Conservation (phyloP, 2,329 filamentous ascomycete species). For the Cladosporium sp. region DNA sequence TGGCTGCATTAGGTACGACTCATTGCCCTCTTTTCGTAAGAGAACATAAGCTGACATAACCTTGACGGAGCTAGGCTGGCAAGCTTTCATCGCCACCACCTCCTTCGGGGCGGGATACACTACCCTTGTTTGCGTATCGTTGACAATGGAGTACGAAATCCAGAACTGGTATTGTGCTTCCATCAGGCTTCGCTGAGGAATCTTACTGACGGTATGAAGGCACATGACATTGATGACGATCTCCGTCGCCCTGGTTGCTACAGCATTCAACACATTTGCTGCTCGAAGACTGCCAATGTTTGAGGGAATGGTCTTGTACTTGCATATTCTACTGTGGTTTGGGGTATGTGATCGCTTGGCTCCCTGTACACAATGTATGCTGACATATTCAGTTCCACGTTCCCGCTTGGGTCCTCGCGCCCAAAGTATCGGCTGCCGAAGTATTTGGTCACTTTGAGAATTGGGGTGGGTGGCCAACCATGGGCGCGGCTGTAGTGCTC, state of each 20-base stretch:
- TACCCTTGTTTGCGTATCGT: slow-evolving; percentile 41
- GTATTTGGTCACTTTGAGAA: slow-evolving; percentile 22
- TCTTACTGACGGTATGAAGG: not conserved
- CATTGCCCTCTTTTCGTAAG: slow-evolving; percentile 31
- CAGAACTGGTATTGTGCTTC: not conserved
- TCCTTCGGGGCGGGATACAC: slow-evolving; percentile 25
- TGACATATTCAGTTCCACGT: slow-evolving; percentile 13
- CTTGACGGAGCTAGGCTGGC: slow-evolving; percentile 32
- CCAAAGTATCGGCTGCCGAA: slow-evolving; percentile 23
- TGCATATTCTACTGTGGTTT: slow-evolving; percentile 35
- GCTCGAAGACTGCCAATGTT: slow-evolving; percentile 30
- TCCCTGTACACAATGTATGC: not conserved
- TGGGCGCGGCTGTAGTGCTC: slow-evolving; percentile 12
- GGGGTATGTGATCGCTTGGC: slow-evolving; percentile 10
- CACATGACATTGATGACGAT: slow-evolving; percentile 47
- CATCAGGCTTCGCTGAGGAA: too few species aligned
- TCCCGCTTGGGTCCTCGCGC: slow-evolving; percentile 22
- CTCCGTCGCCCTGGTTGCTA: slow-evolving; percentile 24
- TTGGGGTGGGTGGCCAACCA: slow-evolving; percentile 19
- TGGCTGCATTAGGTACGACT: slow-evolving; percentile 33
- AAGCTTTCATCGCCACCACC: slow-evolving; percentile 35
- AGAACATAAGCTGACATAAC: slow-evolving; percentile 32
- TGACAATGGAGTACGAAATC: slow-evolving; percentile 37
- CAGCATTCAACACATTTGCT: slow-evolving; percentile 32
- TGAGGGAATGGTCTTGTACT: slow-evolving; percentile 30